Conservation (phyloP, 2,329 filamentous ascomycete genomes). For the Myriosclerotinia duriaeana region DNA sequence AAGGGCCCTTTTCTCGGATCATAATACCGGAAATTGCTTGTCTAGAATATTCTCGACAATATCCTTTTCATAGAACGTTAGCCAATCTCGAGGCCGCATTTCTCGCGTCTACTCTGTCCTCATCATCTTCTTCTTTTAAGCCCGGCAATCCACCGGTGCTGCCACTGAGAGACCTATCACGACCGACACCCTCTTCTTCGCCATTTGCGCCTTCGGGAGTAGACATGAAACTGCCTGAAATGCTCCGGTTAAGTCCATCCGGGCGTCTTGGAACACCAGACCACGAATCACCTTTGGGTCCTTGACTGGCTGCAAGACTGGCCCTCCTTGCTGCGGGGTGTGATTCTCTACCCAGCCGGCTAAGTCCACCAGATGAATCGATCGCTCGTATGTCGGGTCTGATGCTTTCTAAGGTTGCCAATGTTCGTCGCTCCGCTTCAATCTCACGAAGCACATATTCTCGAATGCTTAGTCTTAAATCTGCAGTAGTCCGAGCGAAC, state of each 20-base stretch:
- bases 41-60: constrained; percentile 7
- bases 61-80: constrained; percentile 22
- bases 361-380: constrained; percentile 85
- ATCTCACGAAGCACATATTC: constrained; percentile 95
- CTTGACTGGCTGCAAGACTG: constrained; percentile 83
- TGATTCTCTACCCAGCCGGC: constrained; percentile 81
- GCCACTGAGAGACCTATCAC: constrained; percentile 38
- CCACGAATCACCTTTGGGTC: constrained; percentile 97
- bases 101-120: constrained; percentile 89
- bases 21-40: constrained; percentile 13
- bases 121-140: constrained; percentile 77
- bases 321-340: constrained; percentile 72
- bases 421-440: constrained; percentile 86
- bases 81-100: constrained; percentile 86
- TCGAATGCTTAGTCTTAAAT: constrained; percentile 77
- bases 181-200: constrained; percentile 46
- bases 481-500: constrained; percentile 83
- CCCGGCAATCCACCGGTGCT: constrained; percentile 52
- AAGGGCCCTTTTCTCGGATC: constrained; percentile 18
- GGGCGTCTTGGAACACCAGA: constrained; percentile 80
- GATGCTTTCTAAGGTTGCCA: constrained; percentile 90
- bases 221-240: constrained; percentile 71
- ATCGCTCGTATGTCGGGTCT: constrained; percentile 91
- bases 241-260: constrained; percentile 74
- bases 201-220: constrained; percentile 62